Percentiles rank a stretch among this genome's conserved stretches.
phyloP scores from a whole-genome alignment of 495 filamentous ascomycete species.

The Jackrogersella multiformis region DNA sequence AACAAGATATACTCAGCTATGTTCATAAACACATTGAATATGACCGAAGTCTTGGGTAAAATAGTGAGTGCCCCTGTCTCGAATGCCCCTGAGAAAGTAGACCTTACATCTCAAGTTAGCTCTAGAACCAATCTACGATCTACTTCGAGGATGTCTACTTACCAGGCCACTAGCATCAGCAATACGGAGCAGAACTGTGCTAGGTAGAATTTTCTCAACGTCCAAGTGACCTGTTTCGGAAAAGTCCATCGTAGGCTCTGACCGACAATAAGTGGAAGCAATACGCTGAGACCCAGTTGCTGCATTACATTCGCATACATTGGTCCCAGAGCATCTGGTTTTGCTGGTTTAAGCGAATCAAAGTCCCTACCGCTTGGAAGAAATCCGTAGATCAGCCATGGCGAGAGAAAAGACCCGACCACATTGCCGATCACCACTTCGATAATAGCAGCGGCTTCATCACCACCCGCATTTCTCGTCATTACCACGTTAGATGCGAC shows the following conservation, averaged over 20 bases:
- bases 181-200: constrained; percentile 57
- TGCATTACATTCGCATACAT: constrained; percentile 64
- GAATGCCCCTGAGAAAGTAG: constrained; percentile 65
- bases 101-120: constrained; percentile 45
- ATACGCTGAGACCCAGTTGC: constrained; percentile 60
- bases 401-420: constrained; percentile 61
- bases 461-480: constrained; percentile 63
- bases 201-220: constrained; percentile 56
- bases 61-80: constrained; percentile 60
- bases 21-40: constrained; percentile 64
- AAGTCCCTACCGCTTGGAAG: constrained; percentile 57
- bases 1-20: constrained; percentile 62
- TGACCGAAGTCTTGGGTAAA: constrained; percentile 57
- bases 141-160: constrained; percentile 30
- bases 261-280: constrained; percentile 61
- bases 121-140: background rate
- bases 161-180: constrained; percentile 63
- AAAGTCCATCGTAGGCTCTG: constrained; percentile 60
- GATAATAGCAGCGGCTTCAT: constrained; percentile 64
- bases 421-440: constrained; percentile 66
- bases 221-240: constrained; percentile 52
- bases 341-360: constrained; percentile 55
- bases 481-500: constrained; percentile 68
- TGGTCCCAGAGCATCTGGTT: constrained; percentile 52
- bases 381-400: constrained; percentile 61